Evolutionary conservation across 108 stramenopile species (phyloP).

Genomic region (Cylindrotheca closterium): DNA sequence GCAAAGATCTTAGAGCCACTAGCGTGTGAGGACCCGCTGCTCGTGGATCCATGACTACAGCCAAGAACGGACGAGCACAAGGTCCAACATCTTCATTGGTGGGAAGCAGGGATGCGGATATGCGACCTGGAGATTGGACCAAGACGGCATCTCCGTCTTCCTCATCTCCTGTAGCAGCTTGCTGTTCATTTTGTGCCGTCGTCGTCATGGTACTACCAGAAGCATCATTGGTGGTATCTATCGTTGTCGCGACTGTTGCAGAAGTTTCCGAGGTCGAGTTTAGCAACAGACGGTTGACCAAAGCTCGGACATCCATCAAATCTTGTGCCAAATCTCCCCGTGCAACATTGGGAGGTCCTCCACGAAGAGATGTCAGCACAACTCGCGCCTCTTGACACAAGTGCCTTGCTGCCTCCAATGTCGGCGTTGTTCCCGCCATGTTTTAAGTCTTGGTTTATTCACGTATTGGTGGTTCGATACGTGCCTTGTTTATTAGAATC

Average conservation of each 20-base stretch:
- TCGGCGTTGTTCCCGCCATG: too few species aligned
- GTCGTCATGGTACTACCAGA: background rate
- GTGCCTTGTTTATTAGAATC: too few species aligned
- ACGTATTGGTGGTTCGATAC: too few species aligned
- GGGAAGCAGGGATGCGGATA: background rate
- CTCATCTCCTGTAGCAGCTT: slow-evolving; percentile 1
- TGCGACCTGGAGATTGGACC: background rate
- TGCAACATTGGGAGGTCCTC: slow-evolving; percentile 77
- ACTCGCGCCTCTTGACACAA: slow-evolving; percentile 74
- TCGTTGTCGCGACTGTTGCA: background rate
- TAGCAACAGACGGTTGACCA: slow-evolving; percentile 19
- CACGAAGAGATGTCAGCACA: slow-evolving; percentile 73
- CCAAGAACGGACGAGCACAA: slow-evolving; percentile 69
- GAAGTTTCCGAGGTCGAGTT: background rate
- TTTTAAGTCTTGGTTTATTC: too few species aligned
- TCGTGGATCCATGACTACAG: slow-evolving; percentile 83
- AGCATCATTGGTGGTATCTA: too few species aligned
- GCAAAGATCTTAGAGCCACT: slow-evolving; percentile 69
- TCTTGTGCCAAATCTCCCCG: slow-evolving; percentile 75
- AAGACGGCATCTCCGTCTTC: slow-evolving; percentile 8
- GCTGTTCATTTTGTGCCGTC: background rate
- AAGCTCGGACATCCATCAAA: slow-evolving; percentile 57
- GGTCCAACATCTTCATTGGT: slow-evolving; percentile 32
- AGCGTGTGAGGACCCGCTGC: slow-evolving; percentile 88
- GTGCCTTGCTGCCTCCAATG: slow-evolving; percentile 63